Conservation (phyloP, 805 yeast genomes). For the Zygotorulaspora chibaensis region DNA sequence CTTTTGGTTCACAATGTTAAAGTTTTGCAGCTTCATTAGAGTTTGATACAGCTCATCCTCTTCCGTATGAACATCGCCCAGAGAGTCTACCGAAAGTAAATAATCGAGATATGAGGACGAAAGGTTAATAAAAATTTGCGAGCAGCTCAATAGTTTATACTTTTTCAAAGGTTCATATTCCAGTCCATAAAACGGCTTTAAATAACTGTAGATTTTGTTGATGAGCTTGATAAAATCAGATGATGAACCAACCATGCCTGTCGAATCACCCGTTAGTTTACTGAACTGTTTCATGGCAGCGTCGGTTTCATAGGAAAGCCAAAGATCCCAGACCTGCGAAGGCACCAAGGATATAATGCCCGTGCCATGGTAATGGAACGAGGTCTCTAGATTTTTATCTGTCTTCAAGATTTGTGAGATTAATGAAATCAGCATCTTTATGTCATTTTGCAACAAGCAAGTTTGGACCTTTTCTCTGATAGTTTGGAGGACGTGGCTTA, state of each 20-base stretch:
- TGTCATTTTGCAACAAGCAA: conserved; percentile 37
- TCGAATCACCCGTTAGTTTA: conserved; percentile 37
- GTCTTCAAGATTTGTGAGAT: conserved; percentile 40
- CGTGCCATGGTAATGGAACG: conserved; percentile 41
- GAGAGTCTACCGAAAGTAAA: conserved; percentile 19
- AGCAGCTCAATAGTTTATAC: conserved; percentile 26
- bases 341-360: conserved; percentile 33
- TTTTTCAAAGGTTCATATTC: conserved; percentile 17
- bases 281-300: conserved; percentile 43
- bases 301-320: conserved; percentile 48
- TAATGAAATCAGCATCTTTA: conserved; percentile 36
- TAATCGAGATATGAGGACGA: conserved; percentile 23
- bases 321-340: conserved; percentile 36
- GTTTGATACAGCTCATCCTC: conserved; percentile 28
- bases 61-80: conserved; percentile 20
- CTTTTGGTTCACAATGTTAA: conserved; percentile 16
- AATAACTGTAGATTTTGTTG: conserved; percentile 37
- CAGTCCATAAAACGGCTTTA: conserved; percentile 38
- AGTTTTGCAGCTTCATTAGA: conserved; percentile 20
- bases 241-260: conserved; percentile 20
- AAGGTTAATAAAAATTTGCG: conserved; percentile 28
- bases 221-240: conserved; percentile 45
- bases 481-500: conserved; percentile 39
- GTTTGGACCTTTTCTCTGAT: conserved; percentile 40
- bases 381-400: conserved; percentile 36